Evolutionary conservation across 345 rosid genomes (phyloP).

Genomic region (Triadica sebifera): DNA sequence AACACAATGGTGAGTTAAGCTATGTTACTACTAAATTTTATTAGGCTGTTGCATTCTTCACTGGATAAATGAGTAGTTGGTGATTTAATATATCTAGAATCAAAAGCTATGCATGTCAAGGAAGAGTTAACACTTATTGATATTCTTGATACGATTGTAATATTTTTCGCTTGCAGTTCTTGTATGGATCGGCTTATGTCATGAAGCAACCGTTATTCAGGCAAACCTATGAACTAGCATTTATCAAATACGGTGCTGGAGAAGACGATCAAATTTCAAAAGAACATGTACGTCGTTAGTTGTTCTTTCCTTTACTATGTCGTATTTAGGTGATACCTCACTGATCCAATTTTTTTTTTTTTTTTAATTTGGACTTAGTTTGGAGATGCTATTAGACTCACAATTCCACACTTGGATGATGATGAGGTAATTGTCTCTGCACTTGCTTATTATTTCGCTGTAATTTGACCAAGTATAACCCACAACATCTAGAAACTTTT

Average conservation of each 20-base stretch:
- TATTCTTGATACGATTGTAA: background rate
- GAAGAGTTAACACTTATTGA: background rate
- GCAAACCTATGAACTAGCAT: constrained; percentile 67
- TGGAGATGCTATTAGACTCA: constrained; percentile 48
- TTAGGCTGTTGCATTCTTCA: too few species aligned
- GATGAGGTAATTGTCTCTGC: constrained; percentile 47
- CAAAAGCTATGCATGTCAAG: background rate
- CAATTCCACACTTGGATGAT: constrained; percentile 50
- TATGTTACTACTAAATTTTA: too few species aligned
- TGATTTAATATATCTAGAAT: background rate
- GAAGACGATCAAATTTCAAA: constrained; percentile 50
- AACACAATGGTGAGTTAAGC: too few species aligned
- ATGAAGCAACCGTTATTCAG: constrained; percentile 59
- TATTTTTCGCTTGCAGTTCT: constrained; percentile 57
- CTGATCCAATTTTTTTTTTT: constrained; percentile 13
- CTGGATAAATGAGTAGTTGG: background rate
- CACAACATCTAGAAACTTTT: too few species aligned
- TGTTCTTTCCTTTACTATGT: constrained; percentile 1
- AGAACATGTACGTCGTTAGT: constrained; percentile 51
- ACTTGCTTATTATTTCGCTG: background rate
- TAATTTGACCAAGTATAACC: background rate
- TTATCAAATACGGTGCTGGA: constrained; percentile 48
- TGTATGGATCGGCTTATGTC: constrained; percentile 76
- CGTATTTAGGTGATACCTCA: constrained; percentile 13
- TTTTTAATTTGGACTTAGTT: constrained; percentile 48